These are phyloP conservation scores for Speleostelium caveatum DNA, from an alignment of 78 protist genomes.

Conservation along the genomic window DNA sequence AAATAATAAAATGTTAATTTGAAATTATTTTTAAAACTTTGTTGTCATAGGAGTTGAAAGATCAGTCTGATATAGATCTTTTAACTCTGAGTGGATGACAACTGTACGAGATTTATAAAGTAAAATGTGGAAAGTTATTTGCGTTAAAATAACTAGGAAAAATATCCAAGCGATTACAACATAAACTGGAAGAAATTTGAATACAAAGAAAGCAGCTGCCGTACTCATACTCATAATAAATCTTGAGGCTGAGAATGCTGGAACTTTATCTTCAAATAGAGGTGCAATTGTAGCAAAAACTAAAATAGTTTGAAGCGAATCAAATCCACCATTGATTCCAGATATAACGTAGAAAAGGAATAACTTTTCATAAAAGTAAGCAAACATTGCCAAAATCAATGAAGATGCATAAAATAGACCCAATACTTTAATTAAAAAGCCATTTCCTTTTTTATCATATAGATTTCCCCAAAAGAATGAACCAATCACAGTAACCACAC, in stretches of 20 bases:
- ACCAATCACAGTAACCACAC: conserved; percentile 31
- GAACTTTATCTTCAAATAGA: no score
- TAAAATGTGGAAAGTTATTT: neutral
- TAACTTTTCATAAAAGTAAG: neutral
- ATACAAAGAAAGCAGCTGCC: neutral
- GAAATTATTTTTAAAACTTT: no score
- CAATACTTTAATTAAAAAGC: neutral
- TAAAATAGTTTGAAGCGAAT: conserved; percentile 46
- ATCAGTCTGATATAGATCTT: no score
- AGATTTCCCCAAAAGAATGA: conserved; percentile 30
- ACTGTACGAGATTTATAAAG: neutral
- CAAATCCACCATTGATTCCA: conserved; percentile 23
- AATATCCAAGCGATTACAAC: neutral
- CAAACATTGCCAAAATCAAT: no score
- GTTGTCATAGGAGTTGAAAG: no score
- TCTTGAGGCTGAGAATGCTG: neutral
- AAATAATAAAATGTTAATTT: no score
- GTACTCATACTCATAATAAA: neutral
- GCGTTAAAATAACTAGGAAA: neutral
- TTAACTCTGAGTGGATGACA: no score
- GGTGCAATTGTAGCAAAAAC: neutral
- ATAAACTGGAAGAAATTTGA: neutral
- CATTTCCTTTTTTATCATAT: conserved; percentile 29
- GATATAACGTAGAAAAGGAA: conserved; percentile 9
- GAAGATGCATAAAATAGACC: no score